These are phyloP conservation scores for Phytophthora boehmeriae DNA, from an alignment of 352 stramenopile genomes.

Conservation along the genomic window DNA sequence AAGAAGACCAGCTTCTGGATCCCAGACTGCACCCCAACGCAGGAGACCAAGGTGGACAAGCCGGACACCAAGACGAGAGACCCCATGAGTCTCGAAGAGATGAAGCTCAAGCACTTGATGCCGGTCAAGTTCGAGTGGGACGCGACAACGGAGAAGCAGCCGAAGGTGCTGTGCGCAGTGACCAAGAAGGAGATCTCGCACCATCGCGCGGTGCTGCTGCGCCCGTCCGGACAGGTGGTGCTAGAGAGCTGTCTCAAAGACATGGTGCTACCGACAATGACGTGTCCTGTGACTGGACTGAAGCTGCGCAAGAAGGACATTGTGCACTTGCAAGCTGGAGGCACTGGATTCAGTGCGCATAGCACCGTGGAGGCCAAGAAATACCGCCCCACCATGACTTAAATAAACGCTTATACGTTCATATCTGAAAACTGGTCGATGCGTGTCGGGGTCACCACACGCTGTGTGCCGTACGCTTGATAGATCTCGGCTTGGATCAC, in stretches of 20 bases:
- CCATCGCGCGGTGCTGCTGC: conserved; percentile 74
- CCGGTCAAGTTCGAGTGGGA: conserved; percentile 86
- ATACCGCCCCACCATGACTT: conserved; percentile 85
- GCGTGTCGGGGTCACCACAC: conserved; percentile 35
- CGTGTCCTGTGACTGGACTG: conserved; percentile 79
- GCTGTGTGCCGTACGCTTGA: conserved; percentile 50
- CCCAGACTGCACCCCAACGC: conserved; percentile 75
- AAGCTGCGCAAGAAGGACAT: conserved; percentile 90
- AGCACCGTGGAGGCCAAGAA: conserved; percentile 89
- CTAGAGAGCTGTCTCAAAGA: conserved; percentile 82
- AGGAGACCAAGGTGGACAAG: conserved; percentile 52
- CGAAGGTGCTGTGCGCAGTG: conserved; percentile 66
- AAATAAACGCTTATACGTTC: conserved; percentile 55
- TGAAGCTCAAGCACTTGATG: conserved; percentile 91
- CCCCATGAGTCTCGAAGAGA: conserved; percentile 81
- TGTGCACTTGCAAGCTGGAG: conserved; percentile 73
- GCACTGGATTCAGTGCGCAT: conserved; percentile 84
- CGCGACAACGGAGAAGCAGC: conserved; percentile 24
- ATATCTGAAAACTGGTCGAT: conserved; percentile 53
- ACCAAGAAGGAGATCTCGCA: conserved; percentile 88
- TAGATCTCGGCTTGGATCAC: conserved; percentile 54
- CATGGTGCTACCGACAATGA: conserved; percentile 88
- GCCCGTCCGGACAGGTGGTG: conserved; percentile 81
- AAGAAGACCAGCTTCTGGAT: conserved; percentile 89
- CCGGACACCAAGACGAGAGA: conserved; percentile 80